These are phyloP conservation scores for Rhytidhysteron rufulum DNA, from an alignment of 2,329 filamentous ascomycete genomes.

Conservation along the genomic window DNA sequence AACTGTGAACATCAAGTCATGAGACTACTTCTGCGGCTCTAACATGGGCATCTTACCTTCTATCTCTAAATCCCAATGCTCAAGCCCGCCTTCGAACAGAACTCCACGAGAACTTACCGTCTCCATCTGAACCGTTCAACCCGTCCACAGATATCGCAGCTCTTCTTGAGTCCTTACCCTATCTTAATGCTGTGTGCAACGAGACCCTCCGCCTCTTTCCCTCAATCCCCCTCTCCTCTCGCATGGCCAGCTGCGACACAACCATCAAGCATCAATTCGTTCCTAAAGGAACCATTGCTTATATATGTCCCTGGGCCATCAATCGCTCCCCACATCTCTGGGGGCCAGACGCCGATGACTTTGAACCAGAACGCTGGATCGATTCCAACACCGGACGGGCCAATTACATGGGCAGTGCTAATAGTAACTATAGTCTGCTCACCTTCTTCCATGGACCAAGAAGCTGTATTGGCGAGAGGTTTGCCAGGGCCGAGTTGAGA, in stretches of 20 bases:
- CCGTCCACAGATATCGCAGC: slow-evolving; percentile 25
- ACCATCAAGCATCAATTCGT: slow-evolving; percentile 31
- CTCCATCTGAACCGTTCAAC: slow-evolving; percentile 14
- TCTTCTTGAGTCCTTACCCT: slow-evolving; percentile 42
- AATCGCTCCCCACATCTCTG: slow-evolving; percentile 42
- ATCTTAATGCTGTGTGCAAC: slow-evolving; percentile 46
- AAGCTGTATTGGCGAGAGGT: slow-evolving; percentile 37
- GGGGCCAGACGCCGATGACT: slow-evolving; percentile 39
- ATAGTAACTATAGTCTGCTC: slow-evolving; percentile 38
- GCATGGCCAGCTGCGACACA: slow-evolving; percentile 29
- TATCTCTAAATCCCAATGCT: slow-evolving; percentile 62
- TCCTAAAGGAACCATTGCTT: slow-evolving; percentile 35
- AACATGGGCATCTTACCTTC: slow-evolving; percentile 70
- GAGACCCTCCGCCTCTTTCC: slow-evolving; percentile 38
- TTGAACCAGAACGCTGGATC: slow-evolving; percentile 46
- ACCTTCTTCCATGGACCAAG: slow-evolving; percentile 43
- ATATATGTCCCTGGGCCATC: slow-evolving; percentile 40
- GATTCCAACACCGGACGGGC: slow-evolving; percentile 32
- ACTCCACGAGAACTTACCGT: slow-evolving; percentile 59
- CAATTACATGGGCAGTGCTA: slow-evolving; percentile 37
- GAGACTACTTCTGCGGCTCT: slow-evolving; percentile 74
- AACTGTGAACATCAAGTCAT: slow-evolving; percentile 46
- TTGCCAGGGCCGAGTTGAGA: slow-evolving; percentile 35
- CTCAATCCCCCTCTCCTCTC: slow-evolving; percentile 32
- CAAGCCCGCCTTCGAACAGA: slow-evolving; percentile 67